Evolutionary conservation across 441 rosid genomes (phyloP), one percentile per base, ranked within the genome.

Genomic region (Pelargonium citronellum): DNA sequence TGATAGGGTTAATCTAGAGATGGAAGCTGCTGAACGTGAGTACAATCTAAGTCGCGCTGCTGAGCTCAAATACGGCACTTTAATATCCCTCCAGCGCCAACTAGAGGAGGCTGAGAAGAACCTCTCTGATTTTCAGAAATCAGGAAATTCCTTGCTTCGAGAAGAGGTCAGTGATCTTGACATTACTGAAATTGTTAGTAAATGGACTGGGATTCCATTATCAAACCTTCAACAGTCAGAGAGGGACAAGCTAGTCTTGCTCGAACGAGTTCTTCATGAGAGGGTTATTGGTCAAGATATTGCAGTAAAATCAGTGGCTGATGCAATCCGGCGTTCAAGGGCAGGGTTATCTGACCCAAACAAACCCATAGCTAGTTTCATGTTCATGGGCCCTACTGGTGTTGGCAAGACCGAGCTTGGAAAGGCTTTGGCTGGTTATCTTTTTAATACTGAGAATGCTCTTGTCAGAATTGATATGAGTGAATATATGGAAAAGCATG

Each of bases 341-440:
- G 97, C 91, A 79, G 99, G 99, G 68, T 93, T 95, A 11, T 91
- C 91, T 84, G 91, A 92, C 69, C 99, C 99, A 1, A 91, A 91
- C 57, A 85, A 96, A 15, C 99, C 99, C 0, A 95, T 95, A 8
- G 97, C 99, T 11, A 92, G 98, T 80, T 92, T 95, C 87, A 92
- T 95, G 78, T 95, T 95, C 83, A 91, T 98, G 66, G 99, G 99
- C 68, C 99, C 99, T 60, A 95, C 99, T 46, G 99, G 99, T 83
- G 99, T 95, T 3, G 99, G 99, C 17, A 95, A 95, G 80, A 91
- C 99, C 17, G 99, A 95, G 72, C 88, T 95, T 68, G 99, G 98
- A 4, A 95, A 92, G 77, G 89, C 98, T 58, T 82, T 95, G 20
- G 98, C 99, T 66, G 91, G 97, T 69, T 92, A 89, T 81, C 91